These are phyloP conservation scores for Nevesoporus exiguus DNA, from an alignment of 768 basidiomycete genomes.

Conservation along the genomic window DNA sequence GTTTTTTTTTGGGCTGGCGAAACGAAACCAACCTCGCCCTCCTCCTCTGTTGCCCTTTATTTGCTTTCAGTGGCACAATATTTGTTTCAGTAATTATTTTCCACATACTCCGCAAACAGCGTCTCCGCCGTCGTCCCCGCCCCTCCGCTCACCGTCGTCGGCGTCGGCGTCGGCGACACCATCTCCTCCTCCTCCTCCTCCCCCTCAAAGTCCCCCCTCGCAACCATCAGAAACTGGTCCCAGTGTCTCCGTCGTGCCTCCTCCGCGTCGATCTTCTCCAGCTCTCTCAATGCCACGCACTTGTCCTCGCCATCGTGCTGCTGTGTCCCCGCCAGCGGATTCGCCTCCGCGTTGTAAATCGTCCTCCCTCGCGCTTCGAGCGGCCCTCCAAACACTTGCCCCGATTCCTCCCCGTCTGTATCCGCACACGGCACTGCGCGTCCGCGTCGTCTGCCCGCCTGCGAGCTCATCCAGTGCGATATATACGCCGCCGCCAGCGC, in stretches of 20 bases:
- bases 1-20: conserved; percentile 45
- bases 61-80: conserved; percentile 33
- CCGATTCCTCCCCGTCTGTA: not conserved
- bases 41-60: conserved; percentile 28
- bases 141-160: not conserved
- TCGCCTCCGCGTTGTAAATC: conserved; percentile 23
- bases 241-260: conserved; percentile 11
- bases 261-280: conserved; percentile 22
- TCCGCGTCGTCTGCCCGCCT: conserved; percentile 8
- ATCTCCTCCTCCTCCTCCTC: not conserved
- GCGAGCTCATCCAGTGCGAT: conserved; percentile 21
- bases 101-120: conserved; percentile 44
- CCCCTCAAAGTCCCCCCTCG: not conserved
- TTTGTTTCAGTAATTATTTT: conserved; percentile 9
- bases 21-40: conserved; percentile 20
- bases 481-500: conserved; percentile 31
- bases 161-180: not conserved
- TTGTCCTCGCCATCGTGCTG: not conserved
- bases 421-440: not conserved
- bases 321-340: not conserved
- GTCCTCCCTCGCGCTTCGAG: conserved; percentile 26
- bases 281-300: conserved; percentile 2
- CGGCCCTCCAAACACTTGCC: not conserved
- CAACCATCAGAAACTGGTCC: conserved; percentile 8
- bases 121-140: conserved; percentile 16